Conservation (phyloP, 108 stramenopile genomes). For the Nannochloropsis granulata region DNA sequence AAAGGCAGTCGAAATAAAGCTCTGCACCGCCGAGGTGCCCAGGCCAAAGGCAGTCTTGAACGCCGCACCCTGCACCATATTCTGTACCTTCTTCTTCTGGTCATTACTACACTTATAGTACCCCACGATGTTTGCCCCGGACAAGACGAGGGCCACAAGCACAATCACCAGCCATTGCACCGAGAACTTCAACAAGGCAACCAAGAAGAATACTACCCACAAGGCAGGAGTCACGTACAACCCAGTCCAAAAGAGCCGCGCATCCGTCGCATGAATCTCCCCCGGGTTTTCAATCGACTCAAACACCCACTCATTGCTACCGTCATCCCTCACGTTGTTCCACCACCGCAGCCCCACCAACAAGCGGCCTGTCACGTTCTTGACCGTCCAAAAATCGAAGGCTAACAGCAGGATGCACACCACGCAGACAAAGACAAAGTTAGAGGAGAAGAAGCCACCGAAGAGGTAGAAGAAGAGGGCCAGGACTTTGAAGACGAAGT, state of each 20-base stretch:
- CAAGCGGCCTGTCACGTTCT: slow-evolving; percentile 41
- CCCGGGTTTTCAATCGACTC: slow-evolving; percentile 50
- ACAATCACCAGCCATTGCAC: slow-evolving; percentile 72
- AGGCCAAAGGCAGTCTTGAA: not conserved
- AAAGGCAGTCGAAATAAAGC: not conserved
- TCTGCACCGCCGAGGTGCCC: not conserved
- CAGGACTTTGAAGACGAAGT: slow-evolving; percentile 68
- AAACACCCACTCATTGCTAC: slow-evolving; percentile 74
- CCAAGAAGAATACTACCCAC: slow-evolving; percentile 57
- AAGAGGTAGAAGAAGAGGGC: slow-evolving; percentile 73
- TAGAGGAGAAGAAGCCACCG: slow-evolving; percentile 49
- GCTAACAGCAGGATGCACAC: slow-evolving; percentile 72
- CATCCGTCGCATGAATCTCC: slow-evolving; percentile 51
- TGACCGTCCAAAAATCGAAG: slow-evolving; percentile 93
- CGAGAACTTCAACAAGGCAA: slow-evolving; percentile 57
- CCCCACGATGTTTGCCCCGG: slow-evolving; percentile 75
- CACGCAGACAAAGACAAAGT: slow-evolving; percentile 73
- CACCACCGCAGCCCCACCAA: slow-evolving; percentile 92
- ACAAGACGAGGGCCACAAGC: slow-evolving; percentile 57
- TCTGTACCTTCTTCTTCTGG: slow-evolving; percentile 13
- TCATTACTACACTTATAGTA: slow-evolving; percentile 68
- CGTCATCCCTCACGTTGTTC: slow-evolving; percentile 62
- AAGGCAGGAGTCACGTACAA: slow-evolving; percentile 64
- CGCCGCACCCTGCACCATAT: not conserved
- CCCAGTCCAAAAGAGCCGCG: slow-evolving; percentile 73